These are phyloP conservation scores for Sapria himalayana DNA, from an alignment of 345 rosid species.

Conservation along the genomic window DNA sequence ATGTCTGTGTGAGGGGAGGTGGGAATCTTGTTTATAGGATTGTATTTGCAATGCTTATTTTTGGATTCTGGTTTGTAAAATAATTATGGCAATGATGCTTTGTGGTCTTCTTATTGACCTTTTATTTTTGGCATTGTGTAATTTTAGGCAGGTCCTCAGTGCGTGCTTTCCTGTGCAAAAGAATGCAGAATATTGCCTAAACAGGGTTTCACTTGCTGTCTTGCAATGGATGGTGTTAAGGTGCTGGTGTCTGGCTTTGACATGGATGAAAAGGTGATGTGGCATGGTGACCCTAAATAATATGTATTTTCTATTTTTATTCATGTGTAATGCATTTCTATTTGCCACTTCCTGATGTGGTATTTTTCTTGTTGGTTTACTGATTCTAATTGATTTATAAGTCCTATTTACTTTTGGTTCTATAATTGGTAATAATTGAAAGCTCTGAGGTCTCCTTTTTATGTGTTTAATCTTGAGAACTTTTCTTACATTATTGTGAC, in stretches of 20 bases:
- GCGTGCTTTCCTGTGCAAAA: slow-evolving; percentile 75
- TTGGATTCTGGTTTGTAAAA: too few species aligned
- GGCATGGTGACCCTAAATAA: not conserved
- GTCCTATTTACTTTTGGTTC: too few species aligned
- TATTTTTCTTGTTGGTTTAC: too few species aligned
- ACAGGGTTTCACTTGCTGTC: slow-evolving; percentile 67
- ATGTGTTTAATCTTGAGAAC: too few species aligned
- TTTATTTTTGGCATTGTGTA: not conserved
- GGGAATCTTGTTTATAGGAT: too few species aligned
- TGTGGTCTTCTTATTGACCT: not conserved
- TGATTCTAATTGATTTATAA: too few species aligned
- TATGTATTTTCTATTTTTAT: not conserved
- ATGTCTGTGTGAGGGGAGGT: too few species aligned
- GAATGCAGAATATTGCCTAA: slow-evolving; percentile 57
- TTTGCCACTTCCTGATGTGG: too few species aligned
- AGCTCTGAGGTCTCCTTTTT: too few species aligned
- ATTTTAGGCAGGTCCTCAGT: slow-evolving; percentile 55
- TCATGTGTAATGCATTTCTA: not conserved
- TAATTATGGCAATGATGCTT: not conserved
- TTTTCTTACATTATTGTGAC: too few species aligned
- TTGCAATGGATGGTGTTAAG: slow-evolving; percentile 84
- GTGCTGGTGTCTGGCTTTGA: slow-evolving; percentile 81
- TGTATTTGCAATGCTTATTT: too few species aligned
- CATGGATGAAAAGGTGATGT: slow-evolving; percentile 56
- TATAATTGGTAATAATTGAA: too few species aligned